A percentile compares a stretch with the other conserved stretches of the same genome.
These are phyloP conservation scores for Pseudogymnoascus sp. DNA, from an alignment of 2,329 filamentous ascomycete genomes.

Conservation along the genomic window DNA sequence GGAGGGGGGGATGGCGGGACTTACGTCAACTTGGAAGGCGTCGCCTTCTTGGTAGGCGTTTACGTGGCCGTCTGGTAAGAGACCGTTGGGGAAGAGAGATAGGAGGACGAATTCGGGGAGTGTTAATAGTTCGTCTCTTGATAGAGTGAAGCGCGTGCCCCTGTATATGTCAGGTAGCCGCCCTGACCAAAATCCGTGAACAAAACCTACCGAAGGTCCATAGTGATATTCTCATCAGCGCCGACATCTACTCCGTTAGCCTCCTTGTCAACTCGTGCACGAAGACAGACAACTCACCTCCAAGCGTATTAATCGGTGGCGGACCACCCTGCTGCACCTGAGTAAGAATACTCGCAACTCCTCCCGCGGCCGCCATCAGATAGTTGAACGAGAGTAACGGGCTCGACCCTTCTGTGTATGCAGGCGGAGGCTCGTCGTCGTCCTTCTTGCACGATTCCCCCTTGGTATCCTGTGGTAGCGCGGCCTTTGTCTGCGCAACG, in stretches of 20 bases:
- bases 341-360: conserved; percentile 96
- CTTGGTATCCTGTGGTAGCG: conserved; percentile 75
- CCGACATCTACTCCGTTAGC: conserved; percentile 53
- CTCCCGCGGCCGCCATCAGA: conserved; percentile 96
- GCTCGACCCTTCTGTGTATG: conserved; percentile 90
- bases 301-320: conserved; percentile 79
- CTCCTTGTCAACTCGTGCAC: no score
- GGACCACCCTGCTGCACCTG: conserved; percentile 89
- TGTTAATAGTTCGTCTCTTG: conserved; percentile 87
- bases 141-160: conserved; percentile 87
- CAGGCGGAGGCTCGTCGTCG: conserved; percentile 88
- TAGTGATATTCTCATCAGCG: conserved; percentile 86
- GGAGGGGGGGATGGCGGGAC: conserved; percentile 34
- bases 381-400: conserved; percentile 89
- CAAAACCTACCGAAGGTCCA: conserved; percentile 73
- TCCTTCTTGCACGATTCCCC: conserved; percentile 65
- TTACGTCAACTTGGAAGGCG: conserved; percentile 93
- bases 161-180: conserved; percentile 38
- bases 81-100: conserved; percentile 96
- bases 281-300: conserved; percentile 60
- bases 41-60: conserved; percentile 87
- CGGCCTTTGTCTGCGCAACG: conserved; percentile 71
- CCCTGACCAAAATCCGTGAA: background rate
- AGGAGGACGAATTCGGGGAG: conserved; percentile 94
- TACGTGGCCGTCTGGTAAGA: conserved; percentile 94